phyloP scores from a whole-genome alignment of 495 filamentous ascomycete species.

The Lepidopterella palustris region DNA sequence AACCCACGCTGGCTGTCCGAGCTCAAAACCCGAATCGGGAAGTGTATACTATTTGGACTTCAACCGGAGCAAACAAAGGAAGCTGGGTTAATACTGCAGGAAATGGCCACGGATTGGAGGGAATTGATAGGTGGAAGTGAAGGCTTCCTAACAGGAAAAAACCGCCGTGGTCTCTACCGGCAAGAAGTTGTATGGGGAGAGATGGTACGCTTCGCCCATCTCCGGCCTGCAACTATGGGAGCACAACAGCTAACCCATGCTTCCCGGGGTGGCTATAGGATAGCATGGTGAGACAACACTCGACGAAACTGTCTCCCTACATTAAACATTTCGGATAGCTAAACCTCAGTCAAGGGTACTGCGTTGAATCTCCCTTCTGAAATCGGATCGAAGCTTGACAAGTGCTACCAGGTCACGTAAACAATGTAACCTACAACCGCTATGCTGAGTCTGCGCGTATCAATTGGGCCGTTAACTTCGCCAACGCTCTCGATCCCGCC shows the following conservation, averaged over 20 bases:
- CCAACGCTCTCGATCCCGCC: conserved; percentile 57
- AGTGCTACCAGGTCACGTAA: conserved; percentile 61
- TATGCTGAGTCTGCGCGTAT: conserved; percentile 82
- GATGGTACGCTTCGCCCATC: conserved; percentile 51
- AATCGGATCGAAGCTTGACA: neutral
- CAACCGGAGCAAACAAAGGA: conserved; percentile 51
- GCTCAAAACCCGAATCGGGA: conserved; percentile 66
- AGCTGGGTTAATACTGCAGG: conserved; percentile 54
- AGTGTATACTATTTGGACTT: conserved; percentile 77
- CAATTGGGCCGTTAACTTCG: conserved; percentile 77
- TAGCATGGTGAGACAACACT: conserved; percentile 46
- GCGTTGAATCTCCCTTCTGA: neutral
- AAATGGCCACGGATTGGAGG: conserved; percentile 69
- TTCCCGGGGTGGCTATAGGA: conserved; percentile 39
- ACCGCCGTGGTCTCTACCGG: conserved; percentile 58
- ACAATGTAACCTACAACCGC: conserved; percentile 77
- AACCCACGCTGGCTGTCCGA: conserved; percentile 67
- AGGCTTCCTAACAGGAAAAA: conserved; percentile 66
- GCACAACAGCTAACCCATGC: conserved; percentile 16
- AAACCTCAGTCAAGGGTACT: conserved; percentile 26
- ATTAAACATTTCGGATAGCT: conserved; percentile 11
- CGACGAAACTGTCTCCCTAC: conserved; percentile 3
- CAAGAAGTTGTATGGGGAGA: conserved; percentile 84
- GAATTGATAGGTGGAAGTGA: conserved; percentile 69
- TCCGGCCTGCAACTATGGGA: conserved; percentile 2